phyloP scores from a whole-genome alignment of 139 green algal genomes.

The Monoraphidium neglectum region DNA sequence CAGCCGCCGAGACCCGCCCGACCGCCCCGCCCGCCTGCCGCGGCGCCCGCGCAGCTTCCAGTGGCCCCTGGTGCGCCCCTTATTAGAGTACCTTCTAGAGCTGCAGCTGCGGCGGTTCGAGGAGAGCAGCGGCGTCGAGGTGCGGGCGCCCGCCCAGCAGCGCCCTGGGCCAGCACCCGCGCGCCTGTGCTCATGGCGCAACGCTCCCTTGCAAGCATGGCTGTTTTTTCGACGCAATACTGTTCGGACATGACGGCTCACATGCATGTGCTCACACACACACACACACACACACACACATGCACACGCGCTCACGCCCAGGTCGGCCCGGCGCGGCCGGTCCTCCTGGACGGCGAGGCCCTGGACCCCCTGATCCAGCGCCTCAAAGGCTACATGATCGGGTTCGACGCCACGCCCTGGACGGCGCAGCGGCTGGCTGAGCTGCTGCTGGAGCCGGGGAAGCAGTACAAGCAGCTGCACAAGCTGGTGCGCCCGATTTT shows the following conservation, averaged over 20 bases:
- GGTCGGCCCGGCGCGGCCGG: neutral
- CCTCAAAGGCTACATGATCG: neutral
- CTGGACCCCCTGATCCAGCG: neutral
- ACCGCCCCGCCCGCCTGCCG: too few relatives aligned
- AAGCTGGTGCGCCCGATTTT: slow-evolving; percentile 41
- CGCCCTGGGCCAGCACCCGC: too few relatives aligned
- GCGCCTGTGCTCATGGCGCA: too few relatives aligned
- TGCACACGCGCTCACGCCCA: neutral
- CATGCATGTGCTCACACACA: neutral
- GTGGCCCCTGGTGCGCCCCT: neutral
- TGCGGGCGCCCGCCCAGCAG: too few relatives aligned
- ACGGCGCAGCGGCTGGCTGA: slow-evolving; percentile 66
- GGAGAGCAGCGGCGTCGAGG: neutral
- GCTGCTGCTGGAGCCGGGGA: slow-evolving; percentile 61
- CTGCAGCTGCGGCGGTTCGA: neutral
- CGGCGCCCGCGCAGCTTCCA: neutral
- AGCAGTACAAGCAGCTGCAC: slow-evolving; percentile 58
- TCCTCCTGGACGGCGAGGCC: neutral
- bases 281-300: neutral
- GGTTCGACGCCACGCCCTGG: slow-evolving; percentile 45
- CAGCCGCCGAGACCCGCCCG: too few relatives aligned
- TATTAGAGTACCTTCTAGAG: neutral
- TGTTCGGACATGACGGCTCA: too few relatives aligned
- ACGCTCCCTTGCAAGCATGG: too few relatives aligned
- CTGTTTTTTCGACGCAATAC: too few relatives aligned